These are phyloP conservation scores for Thymus mandschuricus DNA, from an alignment of 257 asterid species.

Conservation along the genomic window DNA sequence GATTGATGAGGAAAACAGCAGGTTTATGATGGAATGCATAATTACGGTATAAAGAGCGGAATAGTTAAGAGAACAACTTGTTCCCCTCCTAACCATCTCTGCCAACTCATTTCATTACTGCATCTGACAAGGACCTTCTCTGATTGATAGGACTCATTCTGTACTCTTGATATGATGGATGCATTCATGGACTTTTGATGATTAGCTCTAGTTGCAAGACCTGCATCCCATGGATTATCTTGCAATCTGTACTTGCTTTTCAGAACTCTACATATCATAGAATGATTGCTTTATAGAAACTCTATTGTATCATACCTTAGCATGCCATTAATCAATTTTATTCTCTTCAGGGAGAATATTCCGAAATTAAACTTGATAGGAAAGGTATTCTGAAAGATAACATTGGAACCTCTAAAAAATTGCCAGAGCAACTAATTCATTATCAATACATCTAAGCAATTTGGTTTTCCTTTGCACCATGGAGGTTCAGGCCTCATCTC, in stretches of 20 bases:
- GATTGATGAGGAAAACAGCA: neutral
- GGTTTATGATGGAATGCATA: neutral
- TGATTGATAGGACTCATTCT: neutral
- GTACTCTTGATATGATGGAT: neutral
- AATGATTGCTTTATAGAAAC: neutral
- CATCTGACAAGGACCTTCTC: neutral
- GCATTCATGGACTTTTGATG: neutral
- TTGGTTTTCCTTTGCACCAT: conserved; percentile 11
- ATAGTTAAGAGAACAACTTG: neutral
- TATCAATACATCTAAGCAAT: neutral
- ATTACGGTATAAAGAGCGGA: neutral
- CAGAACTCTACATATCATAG: neutral
- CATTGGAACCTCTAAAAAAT: conserved; percentile 14
- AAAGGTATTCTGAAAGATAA: neutral
- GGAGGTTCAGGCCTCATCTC: conserved; percentile 3
- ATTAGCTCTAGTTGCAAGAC: neutral
- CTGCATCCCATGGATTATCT: neutral
- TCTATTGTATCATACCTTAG: no score
- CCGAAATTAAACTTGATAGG: no score
- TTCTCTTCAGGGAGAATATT: no score
- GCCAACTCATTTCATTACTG: neutral
- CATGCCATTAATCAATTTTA: no score
- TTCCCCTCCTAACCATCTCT: neutral
- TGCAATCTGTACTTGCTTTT: neutral
- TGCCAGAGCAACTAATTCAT: conserved; percentile 8